These are phyloP conservation scores for Rhinocladiella similis DNA, from an alignment of 2,329 filamentous ascomycete genomes.

Conservation along the genomic window DNA sequence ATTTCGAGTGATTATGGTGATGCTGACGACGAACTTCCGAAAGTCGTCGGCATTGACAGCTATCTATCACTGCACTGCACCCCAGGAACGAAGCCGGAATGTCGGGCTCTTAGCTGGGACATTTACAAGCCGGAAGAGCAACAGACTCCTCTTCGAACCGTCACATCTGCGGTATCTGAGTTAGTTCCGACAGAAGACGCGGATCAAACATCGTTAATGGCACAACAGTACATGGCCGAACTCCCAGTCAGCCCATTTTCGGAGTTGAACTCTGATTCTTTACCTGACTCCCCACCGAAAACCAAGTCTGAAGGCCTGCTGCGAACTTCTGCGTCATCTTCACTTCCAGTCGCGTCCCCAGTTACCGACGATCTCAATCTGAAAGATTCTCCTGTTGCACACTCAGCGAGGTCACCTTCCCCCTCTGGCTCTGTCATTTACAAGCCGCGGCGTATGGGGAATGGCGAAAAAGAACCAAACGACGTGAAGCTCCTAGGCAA, in stretches of 20 bases:
- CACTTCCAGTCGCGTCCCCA: slow-evolving; percentile 10
- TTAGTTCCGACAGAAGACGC: neutral
- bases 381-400: slow-evolving; percentile 2
- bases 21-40: slow-evolving; percentile 15
- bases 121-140: slow-evolving; percentile 6
- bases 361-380: neutral
- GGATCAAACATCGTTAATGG: slow-evolving; percentile 21
- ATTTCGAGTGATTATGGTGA: slow-evolving; percentile 29
- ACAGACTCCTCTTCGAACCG: slow-evolving; percentile 2
- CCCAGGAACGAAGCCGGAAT: neutral
- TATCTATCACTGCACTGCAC: neutral
- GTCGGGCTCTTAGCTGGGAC: slow-evolving; percentile 18
- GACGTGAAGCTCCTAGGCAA: neutral
- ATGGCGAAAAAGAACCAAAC: neutral
- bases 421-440: slow-evolving; percentile 19
- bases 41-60: neutral
- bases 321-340: slow-evolving; percentile 8
- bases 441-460: slow-evolving; percentile 1
- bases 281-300: slow-evolving; percentile 10
- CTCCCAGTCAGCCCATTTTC: slow-evolving; percentile 25
- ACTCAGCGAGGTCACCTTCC: slow-evolving; percentile 5
- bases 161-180: slow-evolving; percentile 1
- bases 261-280: slow-evolving; percentile 3
- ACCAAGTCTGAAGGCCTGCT: slow-evolving; percentile 17
- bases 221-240: slow-evolving; percentile 30